These are phyloP conservation scores for Fusarium tanahbumbuense DNA, from an alignment of 2,329 filamentous ascomycete species.

Conservation along the genomic window DNA sequence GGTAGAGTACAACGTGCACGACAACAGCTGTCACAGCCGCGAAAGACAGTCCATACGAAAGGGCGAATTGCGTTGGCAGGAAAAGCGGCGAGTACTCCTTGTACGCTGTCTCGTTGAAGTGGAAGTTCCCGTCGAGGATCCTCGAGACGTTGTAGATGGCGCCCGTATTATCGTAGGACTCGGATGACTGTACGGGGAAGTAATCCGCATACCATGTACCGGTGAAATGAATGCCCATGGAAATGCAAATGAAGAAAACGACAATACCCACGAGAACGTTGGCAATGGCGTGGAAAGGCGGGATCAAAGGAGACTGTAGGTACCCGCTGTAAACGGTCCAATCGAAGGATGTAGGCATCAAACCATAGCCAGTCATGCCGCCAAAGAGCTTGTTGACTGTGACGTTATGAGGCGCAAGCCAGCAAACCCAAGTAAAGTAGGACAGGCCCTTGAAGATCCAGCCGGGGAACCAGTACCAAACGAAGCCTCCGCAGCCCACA, in stretches of 20 bases:
- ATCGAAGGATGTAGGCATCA: slow-evolving; percentile 71
- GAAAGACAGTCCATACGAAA: slow-evolving; percentile 73
- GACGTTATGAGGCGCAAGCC: slow-evolving; percentile 69
- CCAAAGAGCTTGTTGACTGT: slow-evolving; percentile 74
- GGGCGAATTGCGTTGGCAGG: slow-evolving; percentile 70
- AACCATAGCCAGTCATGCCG: slow-evolving; percentile 66
- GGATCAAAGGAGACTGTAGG: slow-evolving; percentile 62
- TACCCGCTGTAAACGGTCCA: slow-evolving; percentile 63
- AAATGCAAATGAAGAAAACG: slow-evolving; percentile 67
- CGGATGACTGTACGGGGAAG: slow-evolving; percentile 69
- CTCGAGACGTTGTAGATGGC: slow-evolving; percentile 67
- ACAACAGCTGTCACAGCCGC: slow-evolving; percentile 73
- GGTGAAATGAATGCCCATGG: slow-evolving; percentile 69
- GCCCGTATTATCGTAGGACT: slow-evolving; percentile 74
- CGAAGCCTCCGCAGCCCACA: slow-evolving; percentile 62
- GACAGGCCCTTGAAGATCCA: slow-evolving; percentile 72
- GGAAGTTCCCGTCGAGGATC: slow-evolving; percentile 66
- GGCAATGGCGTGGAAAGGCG: slow-evolving; percentile 65
- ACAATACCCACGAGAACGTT: slow-evolving; percentile 66
- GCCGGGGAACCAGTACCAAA: slow-evolving; percentile 72
- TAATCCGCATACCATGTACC: slow-evolving; percentile 69
- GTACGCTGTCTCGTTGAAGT: slow-evolving; percentile 72
- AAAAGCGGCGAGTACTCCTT: slow-evolving; percentile 73
- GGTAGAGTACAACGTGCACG: slow-evolving; percentile 66
- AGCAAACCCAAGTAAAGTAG: slow-evolving; percentile 72